Evolutionary conservation across 768 basidiomycete species (phyloP), one percentile per base, ranked within the genome.

Genomic region (Cantharellus anzutake): DNA sequence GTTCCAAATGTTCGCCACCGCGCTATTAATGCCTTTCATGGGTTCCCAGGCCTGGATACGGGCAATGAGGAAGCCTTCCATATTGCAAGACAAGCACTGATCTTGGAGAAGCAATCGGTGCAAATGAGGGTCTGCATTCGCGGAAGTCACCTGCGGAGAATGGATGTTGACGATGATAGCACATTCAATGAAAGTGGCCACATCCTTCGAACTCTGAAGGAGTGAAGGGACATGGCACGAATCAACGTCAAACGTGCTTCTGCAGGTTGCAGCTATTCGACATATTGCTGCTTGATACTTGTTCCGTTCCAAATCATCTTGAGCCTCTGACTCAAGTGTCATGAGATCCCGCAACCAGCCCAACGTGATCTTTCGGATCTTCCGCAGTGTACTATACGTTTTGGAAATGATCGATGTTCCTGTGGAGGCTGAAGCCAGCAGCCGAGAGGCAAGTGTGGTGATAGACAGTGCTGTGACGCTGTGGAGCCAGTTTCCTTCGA

Each of bases 231-330:
- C 29, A 51, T 63, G 57, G 5, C 35, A 39, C 37, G 64, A 63
- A 51, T 71, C 70, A 14, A 72, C 72, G 51, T 73, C 71, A 57
- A 67, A 74, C 1, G 73, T 74, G 20, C 67, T 65, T 20, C 75
- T 68, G 63, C 76, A 77, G 14, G 69, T 68, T 2, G 68, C 66
- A 2, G 74, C 74, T 39, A 70, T 67, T 48, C 73, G 72, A 38
- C 71, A 67, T 20, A 74, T 61, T 16, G 66, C 67, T 4, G 58
- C 59, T 42, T 65, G 64, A 29, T 63, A 39, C 1, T 66, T 65
- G 41, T 60, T 51, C n/a, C 65, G 44, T 35, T 63, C 56, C 41
- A 58, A 38, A 5, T 63, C 44, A 34, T 66, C 65, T 4, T 65
- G 60, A 34, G 20, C 20, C 44, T 14, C 52, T 16, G 67, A 63